A percentile compares a stretch with the other conserved stretches of the same genome.
phyloP scores from a whole-genome alignment of 2,329 filamentous ascomycete genomes.

The Exophiala phaeomuriformis region DNA sequence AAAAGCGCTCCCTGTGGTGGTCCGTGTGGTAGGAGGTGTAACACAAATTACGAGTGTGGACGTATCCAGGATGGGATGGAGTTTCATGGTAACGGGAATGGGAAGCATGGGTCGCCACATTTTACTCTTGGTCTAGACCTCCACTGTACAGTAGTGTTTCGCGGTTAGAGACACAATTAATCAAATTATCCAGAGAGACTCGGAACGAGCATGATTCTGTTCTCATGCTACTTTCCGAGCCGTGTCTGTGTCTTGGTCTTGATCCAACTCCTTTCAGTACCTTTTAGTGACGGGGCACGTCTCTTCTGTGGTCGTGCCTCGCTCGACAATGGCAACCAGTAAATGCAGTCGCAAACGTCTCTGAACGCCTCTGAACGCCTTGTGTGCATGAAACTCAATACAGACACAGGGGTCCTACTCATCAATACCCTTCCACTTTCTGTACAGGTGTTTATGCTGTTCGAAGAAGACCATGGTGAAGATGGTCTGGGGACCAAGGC shows the following conservation, averaged over 20 bases:
- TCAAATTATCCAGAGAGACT: too few relatives aligned
- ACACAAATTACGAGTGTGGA: neutral
- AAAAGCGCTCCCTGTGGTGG: neutral
- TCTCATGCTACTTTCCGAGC: too few relatives aligned
- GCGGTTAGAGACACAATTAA: neutral
- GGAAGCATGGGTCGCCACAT: neutral
- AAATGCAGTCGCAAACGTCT: too few relatives aligned
- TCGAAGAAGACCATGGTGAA: constrained; percentile 61
- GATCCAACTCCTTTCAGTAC: too few relatives aligned
- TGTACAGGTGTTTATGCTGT: constrained; percentile 60
- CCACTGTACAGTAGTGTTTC: neutral
- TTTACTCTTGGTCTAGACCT: neutral
- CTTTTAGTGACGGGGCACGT: too few relatives aligned
- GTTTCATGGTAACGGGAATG: neutral
- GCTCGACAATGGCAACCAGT: too few relatives aligned
- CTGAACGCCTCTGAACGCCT: too few relatives aligned
- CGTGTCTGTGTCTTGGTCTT: too few relatives aligned
- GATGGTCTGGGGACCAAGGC: constrained; percentile 59
- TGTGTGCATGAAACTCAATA: too few relatives aligned
- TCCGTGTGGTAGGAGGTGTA: neutral
- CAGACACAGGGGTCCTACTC: neutral
- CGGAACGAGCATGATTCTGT: too few relatives aligned
- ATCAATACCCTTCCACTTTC: constrained; percentile 34
- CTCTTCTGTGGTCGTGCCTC: too few relatives aligned
- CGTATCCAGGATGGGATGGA: neutral